Base-by-base conservation (phyloP, 805 yeast genomes). In the Yarrowia divulgata region DNA sequence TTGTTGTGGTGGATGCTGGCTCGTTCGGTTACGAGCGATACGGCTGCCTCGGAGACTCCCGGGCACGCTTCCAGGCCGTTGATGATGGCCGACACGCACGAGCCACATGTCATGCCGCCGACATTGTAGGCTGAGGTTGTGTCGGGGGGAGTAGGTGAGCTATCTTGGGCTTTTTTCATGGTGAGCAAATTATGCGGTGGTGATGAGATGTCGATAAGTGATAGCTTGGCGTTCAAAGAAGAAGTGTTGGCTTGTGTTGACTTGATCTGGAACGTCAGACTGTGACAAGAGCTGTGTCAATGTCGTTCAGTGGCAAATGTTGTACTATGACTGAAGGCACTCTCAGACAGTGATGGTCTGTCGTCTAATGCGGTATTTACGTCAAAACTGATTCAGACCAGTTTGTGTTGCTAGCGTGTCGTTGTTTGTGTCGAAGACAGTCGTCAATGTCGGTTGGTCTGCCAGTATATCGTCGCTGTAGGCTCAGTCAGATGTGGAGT, bases 51-150 rank as follows among this genome's bases (percentile, higher is more conserved):
- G 1, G 74, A 60, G 1, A 91, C 90, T 1, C 90, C 90, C 0
- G 80, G 78, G 9, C 85, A 68, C 0, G 75, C 75, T 68, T 81
- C 79, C 35, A 91, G 74, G 0, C 88, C 88, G 34, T 79, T 78
- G 0, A 88, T 85, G 23, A 94, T 85, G 0, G 95, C 81, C 1
- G 88, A 82, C 0, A 90, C 84, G 76, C 98, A 94, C 1, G 97
- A 85, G 1, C 95, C 89, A 75, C 98, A 94, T 1, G 98, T 93
- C 98, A 93, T 94, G 1, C 98, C 98, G 16, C 80, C 77, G 1
- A 89, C 80, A 4, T 77, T 68, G 52, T 78, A 63, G 54, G 72
- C 73, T 39, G 74, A 37, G 13, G 54, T 71, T 16, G 45, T 46
- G 34, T 32, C 40, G 5, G 64, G 43, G 54, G 50, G 39, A 16